phyloP scores from a whole-genome alignment of 148 eudicot species.

The Gaultheria prostrata region DNA sequence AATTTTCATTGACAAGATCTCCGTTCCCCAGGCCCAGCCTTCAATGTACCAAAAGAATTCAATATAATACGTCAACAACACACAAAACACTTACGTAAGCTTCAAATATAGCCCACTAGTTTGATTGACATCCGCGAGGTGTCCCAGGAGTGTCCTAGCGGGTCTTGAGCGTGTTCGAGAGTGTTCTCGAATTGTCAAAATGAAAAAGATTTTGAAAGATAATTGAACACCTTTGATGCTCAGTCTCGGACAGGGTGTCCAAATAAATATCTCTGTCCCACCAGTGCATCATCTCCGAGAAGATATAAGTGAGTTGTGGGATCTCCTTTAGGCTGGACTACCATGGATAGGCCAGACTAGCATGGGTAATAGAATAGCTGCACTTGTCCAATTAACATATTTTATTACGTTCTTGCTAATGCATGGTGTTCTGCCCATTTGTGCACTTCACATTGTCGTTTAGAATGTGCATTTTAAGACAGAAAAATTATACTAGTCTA shows the following conservation, averaged over 20 bases:
- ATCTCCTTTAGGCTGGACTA: not conserved
- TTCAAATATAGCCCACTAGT: not conserved
- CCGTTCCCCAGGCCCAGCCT: not conserved
- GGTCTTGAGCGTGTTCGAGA: not conserved
- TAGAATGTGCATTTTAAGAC: not conserved
- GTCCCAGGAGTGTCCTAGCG: not conserved
- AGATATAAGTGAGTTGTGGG: not conserved
- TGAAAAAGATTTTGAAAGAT: not conserved
- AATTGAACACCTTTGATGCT: not conserved
- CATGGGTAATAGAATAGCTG: not conserved
- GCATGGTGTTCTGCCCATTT: not conserved
- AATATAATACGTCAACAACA: not conserved
- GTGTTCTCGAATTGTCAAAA: not conserved
- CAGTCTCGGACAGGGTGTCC: not conserved
- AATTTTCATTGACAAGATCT: not conserved
- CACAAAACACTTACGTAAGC: not conserved
- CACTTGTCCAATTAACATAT: not conserved
- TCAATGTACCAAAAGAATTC: not conserved
- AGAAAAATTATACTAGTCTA: not conserved
- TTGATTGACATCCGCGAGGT: not conserved
- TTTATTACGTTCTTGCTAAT: not conserved
- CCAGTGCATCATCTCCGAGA: not conserved
- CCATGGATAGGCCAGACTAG: not conserved
- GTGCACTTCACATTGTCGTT: not conserved
- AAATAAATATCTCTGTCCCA: not conserved